These are phyloP conservation scores for Crithidia brevicula DNA, from an alignment of 208 protist species.

Conservation along the genomic window DNA sequence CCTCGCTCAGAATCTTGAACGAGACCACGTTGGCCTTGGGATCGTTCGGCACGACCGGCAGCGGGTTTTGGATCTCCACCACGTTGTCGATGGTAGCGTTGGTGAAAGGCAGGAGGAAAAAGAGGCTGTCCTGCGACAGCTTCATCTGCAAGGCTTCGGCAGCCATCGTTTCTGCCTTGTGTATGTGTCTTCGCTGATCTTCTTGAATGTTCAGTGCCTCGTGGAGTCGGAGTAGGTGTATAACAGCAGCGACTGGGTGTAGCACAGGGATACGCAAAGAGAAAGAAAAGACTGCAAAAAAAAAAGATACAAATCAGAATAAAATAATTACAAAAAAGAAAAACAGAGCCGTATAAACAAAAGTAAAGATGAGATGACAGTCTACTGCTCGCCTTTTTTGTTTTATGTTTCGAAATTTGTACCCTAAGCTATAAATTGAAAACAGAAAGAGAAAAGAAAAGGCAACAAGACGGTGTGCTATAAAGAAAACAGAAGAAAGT, in stretches of 20 bases:
- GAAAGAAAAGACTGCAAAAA: no score
- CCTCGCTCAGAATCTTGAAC: constrained; percentile 77
- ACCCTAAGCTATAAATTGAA: no score
- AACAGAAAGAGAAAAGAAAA: background rate
- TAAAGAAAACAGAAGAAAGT: background rate
- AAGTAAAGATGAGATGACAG: background rate
- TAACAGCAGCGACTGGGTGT: no score
- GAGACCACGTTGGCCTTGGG: constrained; percentile 62
- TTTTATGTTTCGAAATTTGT: constrained; percentile 13
- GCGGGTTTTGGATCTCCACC: constrained; percentile 65
- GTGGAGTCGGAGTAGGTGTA: background rate
- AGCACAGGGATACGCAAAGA: no score
- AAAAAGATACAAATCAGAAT: no score
- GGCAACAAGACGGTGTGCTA: background rate
- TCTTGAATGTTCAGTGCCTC: no score
- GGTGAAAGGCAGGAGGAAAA: constrained; percentile 80
- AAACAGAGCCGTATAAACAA: no score
- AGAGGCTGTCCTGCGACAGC: constrained; percentile 78
- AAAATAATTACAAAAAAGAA: constrained; percentile 5
- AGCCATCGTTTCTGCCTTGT: constrained; percentile 21
- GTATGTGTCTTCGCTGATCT: no score
- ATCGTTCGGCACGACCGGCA: constrained; percentile 37
- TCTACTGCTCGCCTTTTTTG: constrained; percentile 3
- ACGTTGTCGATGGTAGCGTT: constrained; percentile 81
- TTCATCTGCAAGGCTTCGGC: constrained; percentile 33